Evolutionary conservation across 2,329 filamentous ascomycete genomes (phyloP).

Genomic region (Botryosphaeria dothidea): DNA sequence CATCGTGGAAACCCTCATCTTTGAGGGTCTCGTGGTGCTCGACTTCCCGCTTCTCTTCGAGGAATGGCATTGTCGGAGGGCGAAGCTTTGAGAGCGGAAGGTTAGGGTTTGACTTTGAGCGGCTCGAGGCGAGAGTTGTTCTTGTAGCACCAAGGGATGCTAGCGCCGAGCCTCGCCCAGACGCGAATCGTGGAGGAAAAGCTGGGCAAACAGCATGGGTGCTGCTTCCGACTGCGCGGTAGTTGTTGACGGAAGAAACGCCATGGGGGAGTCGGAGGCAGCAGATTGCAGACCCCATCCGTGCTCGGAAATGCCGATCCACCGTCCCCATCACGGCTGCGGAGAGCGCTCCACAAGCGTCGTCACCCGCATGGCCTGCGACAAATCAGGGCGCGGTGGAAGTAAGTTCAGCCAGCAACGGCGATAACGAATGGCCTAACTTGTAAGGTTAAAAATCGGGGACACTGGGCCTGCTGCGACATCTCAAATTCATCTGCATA

Average conservation of each 20-base stretch:
- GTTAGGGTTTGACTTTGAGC: background rate
- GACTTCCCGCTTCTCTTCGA: conserved; percentile 12
- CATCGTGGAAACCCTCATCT: conserved; percentile 17
- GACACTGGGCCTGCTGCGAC: background rate
- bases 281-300: background rate
- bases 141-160: background rate
- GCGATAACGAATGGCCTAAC: background rate
- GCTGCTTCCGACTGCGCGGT: conserved; percentile 4
- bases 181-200: background rate
- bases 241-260: background rate
- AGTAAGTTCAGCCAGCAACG: background rate
- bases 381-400: background rate
- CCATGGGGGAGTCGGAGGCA: background rate
- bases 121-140: background rate
- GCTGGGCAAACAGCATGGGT: background rate
- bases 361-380: background rate
- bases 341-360: background rate
- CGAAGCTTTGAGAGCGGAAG: background rate
- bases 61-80: background rate
- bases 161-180: background rate
- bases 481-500: background rate
- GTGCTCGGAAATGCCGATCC: conserved; percentile 9
- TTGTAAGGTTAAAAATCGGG: background rate
- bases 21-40: conserved; percentile 10
- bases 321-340: background rate